Evolutionary conservation across 371 early-diverging fungal genomes (phyloP).

Genomic region (Mortierella sp.): DNA sequence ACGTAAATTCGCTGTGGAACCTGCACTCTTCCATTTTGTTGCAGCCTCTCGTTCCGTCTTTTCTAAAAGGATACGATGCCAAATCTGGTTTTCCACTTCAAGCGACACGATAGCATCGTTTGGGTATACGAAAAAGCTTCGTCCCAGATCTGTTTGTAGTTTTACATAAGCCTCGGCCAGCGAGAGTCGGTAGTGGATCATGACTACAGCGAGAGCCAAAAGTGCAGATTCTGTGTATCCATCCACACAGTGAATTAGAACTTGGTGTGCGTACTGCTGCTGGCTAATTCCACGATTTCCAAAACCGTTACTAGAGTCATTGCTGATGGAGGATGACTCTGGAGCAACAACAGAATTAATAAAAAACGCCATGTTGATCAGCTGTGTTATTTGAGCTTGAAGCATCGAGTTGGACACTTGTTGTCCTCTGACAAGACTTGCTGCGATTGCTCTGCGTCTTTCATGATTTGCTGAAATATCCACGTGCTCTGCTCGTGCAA

Average conservation of each 20-base stretch:
- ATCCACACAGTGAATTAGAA: conserved; percentile 72
- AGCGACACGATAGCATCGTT: conserved; percentile 64
- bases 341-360: conserved; percentile 58
- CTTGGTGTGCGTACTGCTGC: conserved; percentile 37
- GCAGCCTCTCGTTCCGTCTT: conserved; percentile 8
- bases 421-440: conserved; percentile 22
- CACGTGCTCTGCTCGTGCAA: conserved; percentile 17
- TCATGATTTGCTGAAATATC: conserved; percentile 31
- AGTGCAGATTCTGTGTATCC: conserved; percentile 74
- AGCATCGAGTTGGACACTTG: conserved; percentile 17
- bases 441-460: conserved; percentile 36
- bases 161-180: conserved; percentile 72
- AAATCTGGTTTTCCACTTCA: conserved; percentile 55
- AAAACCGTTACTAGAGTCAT: conserved; percentile 3
- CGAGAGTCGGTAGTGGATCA: conserved; percentile 63
- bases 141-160: conserved; percentile 61
- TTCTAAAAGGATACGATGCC: conserved; percentile 41
- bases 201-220: conserved; percentile 65
- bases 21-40: conserved; percentile 1
- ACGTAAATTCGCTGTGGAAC: not conserved
- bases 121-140: conserved; percentile 75
- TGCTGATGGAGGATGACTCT: not conserved
- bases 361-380: conserved; percentile 58
- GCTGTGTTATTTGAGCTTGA: conserved; percentile 26
- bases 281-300: not conserved